phyloP scores from a whole-genome alignment of 805 yeast genomes.

The Nakazawaea wyomingensis region DNA sequence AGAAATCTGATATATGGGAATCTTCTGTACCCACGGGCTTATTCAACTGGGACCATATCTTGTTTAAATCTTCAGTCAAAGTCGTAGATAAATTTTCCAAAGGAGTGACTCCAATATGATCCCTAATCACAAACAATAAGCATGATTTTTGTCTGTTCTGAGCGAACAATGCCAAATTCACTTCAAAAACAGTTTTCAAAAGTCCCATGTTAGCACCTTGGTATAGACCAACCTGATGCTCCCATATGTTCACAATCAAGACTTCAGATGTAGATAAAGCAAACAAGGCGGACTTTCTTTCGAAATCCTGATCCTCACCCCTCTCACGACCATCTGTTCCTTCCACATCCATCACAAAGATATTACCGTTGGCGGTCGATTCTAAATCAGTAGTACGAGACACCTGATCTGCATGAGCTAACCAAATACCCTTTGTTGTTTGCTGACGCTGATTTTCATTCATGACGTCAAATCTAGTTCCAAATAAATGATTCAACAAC shows the following conservation, averaged over 20 bases:
- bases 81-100: slow-evolving; percentile 64
- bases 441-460: slow-evolving; percentile 81
- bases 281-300: slow-evolving; percentile 91
- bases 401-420: slow-evolving; percentile 50
- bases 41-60: slow-evolving; percentile 71
- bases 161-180: slow-evolving; percentile 81
- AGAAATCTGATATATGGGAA: slow-evolving; percentile 63
- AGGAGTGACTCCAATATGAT: slow-evolving; percentile 86
- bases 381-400: slow-evolving; percentile 19
- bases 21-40: slow-evolving; percentile 65
- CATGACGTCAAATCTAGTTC: slow-evolving; percentile 90
- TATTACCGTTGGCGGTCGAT: slow-evolving; percentile 22
- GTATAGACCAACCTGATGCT: slow-evolving; percentile 91
- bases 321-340: slow-evolving; percentile 98
- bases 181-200: slow-evolving; percentile 93
- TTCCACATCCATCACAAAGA: slow-evolving; percentile 93
- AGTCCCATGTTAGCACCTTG: slow-evolving; percentile 98
- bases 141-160: slow-evolving; percentile 52
- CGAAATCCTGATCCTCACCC: slow-evolving; percentile 98
- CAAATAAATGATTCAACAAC: slow-evolving; percentile 76
- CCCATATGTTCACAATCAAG: slow-evolving; percentile 92
- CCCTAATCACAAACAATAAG: slow-evolving; percentile 84
- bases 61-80: slow-evolving; percentile 61
- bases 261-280: slow-evolving; percentile 91
- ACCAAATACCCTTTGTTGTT: slow-evolving; percentile 84